Percentiles rank a stretch among this genome's conserved stretches.
Evolutionary conservation across 2,329 filamentous ascomycete species (phyloP).

Genomic region (Hypoxylon sp.): DNA sequence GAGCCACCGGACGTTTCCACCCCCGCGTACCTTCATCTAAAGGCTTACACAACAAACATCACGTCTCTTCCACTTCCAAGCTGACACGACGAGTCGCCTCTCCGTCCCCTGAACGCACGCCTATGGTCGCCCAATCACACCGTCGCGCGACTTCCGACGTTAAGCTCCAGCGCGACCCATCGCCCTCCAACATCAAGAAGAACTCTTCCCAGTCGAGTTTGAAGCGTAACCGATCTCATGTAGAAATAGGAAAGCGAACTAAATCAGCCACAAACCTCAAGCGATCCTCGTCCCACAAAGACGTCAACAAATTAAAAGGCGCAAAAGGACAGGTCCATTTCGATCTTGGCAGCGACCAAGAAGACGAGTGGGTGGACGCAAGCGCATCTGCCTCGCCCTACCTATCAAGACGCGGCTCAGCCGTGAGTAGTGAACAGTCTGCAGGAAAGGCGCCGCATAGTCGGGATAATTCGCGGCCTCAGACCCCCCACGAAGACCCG

Average conservation of each 20-base stretch:
- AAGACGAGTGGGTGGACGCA: constrained; percentile 77
- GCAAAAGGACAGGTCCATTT: constrained; percentile 72
- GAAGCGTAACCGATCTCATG: constrained; percentile 73
- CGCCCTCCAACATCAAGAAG: constrained; percentile 65
- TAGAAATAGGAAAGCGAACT: constrained; percentile 67
- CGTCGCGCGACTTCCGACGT: constrained; percentile 67
- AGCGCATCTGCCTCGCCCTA: constrained; percentile 74
- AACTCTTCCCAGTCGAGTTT: constrained; percentile 67
- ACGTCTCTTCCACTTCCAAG: constrained; percentile 56
- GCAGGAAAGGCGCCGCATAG: constrained; percentile 57
- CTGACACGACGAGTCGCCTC: constrained; percentile 62
- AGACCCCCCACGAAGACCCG: constrained; percentile 53
- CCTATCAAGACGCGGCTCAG: constrained; percentile 65
- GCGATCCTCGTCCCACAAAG: constrained; percentile 66
- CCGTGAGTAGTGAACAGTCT: constrained; percentile 65
- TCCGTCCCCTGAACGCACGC: constrained; percentile 59
- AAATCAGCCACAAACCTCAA: constrained; percentile 69
- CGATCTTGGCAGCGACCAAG: constrained; percentile 69
- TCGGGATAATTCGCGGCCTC: constrained; percentile 54
- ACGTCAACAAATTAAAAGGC: constrained; percentile 61
- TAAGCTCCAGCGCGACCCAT: constrained; percentile 63
- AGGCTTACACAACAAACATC: constrained; percentile 65
- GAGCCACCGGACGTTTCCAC: constrained; percentile 62
- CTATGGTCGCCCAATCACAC: constrained; percentile 56
- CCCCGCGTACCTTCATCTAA: constrained; percentile 68